Evolutionary conservation across 2,329 filamentous ascomycete genomes (phyloP), one percentile per base, ranked within the genome.

Genomic region (Zymoseptoria passerinii): DNA sequence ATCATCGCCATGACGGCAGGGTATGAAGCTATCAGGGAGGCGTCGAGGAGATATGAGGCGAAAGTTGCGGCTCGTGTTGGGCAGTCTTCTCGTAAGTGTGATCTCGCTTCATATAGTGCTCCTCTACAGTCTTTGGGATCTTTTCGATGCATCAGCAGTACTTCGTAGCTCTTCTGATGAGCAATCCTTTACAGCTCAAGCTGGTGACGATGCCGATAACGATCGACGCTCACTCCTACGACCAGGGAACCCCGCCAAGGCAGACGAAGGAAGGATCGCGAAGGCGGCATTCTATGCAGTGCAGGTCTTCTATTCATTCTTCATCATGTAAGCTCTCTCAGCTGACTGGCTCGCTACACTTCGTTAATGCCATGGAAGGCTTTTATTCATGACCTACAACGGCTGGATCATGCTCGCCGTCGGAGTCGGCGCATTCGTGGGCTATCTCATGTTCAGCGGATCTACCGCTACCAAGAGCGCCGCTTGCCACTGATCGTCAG

Each of bases 381-480:
- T 99, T 61, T 77, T 99, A 20, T 99, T 99, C 76, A 99, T 99
- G 94, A 99, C 94, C n/a, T 99, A 99, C 77, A 99, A 99, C 70
- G 94, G 94, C 58, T 95, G 89, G 86, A 86, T 99, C 66, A 99
- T 99, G 94, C 75, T 95, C 65, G 83, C 92, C 2, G 92, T 97
- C 16, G 88, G 88, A 0, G 78, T 95, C 8, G 94, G 94, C 16
- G 92, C 92, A 0, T 95, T 95, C 65, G 74, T 95, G 50, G 94
- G 94, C 50, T 96, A 95, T 71, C 72, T 96, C 60, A 68, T 87
- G 50, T 99, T 96, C 76, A 88, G 89, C 16, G 82, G 84, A 57
- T 78, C 85, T 0, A 81, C 84, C 55, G 83, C 87, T 7, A 86
- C 86, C 28, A 96, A 95, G 80, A 87, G 90, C 62, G 91, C 90